phyloP scores from a whole-genome alignment of 768 basidiomycete genomes.

The Termitomyces sp. region DNA sequence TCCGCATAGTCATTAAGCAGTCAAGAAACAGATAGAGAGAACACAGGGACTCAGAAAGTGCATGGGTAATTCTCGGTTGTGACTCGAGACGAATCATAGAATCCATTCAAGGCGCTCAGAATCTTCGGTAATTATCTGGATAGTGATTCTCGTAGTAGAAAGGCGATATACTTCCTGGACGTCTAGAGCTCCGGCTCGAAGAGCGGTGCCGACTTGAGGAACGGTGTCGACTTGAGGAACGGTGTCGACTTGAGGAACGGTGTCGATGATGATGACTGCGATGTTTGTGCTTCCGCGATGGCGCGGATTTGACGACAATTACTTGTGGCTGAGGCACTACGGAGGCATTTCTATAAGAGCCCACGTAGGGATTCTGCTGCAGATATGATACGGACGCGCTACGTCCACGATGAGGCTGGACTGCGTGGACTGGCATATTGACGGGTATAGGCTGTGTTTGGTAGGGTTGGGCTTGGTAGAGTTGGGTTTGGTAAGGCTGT shows the following conservation, averaged over 20 bases:
- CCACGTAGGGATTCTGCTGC: slow-evolving; percentile 20
- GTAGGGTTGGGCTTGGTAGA: background rate
- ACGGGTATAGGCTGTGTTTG: slow-evolving; percentile 15
- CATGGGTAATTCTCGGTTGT: background rate
- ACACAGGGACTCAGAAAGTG: background rate
- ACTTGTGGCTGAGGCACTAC: slow-evolving; percentile 22
- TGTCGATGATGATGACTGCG: slow-evolving; percentile 16
- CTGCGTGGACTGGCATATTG: slow-evolving; percentile 22
- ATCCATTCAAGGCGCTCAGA: background rate
- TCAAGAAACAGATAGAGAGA: background rate
- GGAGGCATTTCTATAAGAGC: slow-evolving; percentile 14
- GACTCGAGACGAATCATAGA: background rate
- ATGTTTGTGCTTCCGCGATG: slow-evolving; percentile 26
- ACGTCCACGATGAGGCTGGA: slow-evolving; percentile 21
- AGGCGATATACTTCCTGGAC: slow-evolving; percentile 24
- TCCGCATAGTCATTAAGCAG: background rate
- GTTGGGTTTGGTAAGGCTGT: slow-evolving; percentile 1
- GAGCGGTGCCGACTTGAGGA: background rate
- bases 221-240: background rate
- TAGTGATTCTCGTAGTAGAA: slow-evolving; percentile 12
- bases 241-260: slow-evolving; percentile 16
- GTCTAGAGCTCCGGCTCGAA: slow-evolving; percentile 9
- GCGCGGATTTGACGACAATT: slow-evolving; percentile 22
- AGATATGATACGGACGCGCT: slow-evolving; percentile 35
- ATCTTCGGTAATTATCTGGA: slow-evolving; percentile 7